These are phyloP conservation scores for Vitis labrusca DNA, from an alignment of 164 flowering plant genomes.

Conservation along the genomic window DNA sequence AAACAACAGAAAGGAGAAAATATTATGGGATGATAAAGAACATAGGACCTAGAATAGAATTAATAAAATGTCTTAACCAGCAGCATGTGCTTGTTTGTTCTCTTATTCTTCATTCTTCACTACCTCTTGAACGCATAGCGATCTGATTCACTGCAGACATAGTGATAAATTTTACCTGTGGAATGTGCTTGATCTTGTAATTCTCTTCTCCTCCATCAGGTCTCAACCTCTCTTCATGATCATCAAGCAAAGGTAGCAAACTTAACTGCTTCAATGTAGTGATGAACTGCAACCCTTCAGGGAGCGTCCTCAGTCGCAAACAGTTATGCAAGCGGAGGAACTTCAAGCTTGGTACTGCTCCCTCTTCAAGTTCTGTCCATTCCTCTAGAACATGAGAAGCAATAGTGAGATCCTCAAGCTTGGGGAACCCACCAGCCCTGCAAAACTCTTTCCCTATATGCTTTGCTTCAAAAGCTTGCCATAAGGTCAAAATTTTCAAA, in stretches of 20 bases:
- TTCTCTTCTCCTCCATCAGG: constrained; percentile 25
- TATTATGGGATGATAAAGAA: neutral
- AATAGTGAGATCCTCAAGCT: constrained; percentile 26
- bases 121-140: neutral
- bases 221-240: constrained; percentile 24
- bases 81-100: neutral
- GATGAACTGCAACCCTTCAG: constrained; percentile 31
- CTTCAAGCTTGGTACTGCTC: constrained; percentile 23
- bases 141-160: constrained; percentile 9
- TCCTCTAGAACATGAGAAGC: constrained; percentile 27
- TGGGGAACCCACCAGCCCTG: constrained; percentile 21
- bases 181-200: constrained; percentile 33
- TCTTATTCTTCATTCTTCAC: neutral
- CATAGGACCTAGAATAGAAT: neutral
- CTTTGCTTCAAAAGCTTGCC: constrained; percentile 32
- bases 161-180: constrained; percentile 8
- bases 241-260: constrained; percentile 33
- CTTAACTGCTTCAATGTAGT: constrained; percentile 18
- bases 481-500: constrained; percentile 19
- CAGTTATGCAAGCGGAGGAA: constrained; percentile 23
- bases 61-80: neutral
- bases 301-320: constrained; percentile 24
- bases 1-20: constrained; percentile 2
- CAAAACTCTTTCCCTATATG: constrained; percentile 28
- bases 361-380: constrained; percentile 32